Percentiles rank a stretch among this genome's conserved stretches.
phyloP scores from a whole-genome alignment of 192 early-diverging fungal genomes.

The Coemansia sp. region DNA sequence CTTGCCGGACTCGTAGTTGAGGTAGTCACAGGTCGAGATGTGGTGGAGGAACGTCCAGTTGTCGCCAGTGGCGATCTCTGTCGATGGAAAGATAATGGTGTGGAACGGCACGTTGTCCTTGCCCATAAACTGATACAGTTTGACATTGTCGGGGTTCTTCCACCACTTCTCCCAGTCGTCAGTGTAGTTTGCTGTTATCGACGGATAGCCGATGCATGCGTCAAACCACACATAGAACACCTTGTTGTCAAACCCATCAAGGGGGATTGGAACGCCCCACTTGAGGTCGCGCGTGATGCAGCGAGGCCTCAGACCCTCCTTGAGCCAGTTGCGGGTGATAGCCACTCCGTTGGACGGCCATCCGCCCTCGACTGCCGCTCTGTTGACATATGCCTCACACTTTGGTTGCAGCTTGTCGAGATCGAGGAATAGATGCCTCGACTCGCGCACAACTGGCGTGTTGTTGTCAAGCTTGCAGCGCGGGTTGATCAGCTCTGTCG shows the following conservation, averaged over 20 bases:
- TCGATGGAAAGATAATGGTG: slow-evolving; percentile 93
- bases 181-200: slow-evolving; percentile 96
- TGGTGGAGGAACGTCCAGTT: slow-evolving; percentile 91
- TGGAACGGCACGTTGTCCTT: slow-evolving; percentile 99
- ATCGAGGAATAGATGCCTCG: slow-evolving; percentile 90
- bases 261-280: slow-evolving; percentile 95
- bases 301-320: slow-evolving; percentile 86
- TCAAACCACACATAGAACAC: slow-evolving; percentile 99
- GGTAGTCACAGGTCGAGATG: slow-evolving; percentile 91
- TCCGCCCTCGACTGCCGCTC: slow-evolving; percentile 67
- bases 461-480: slow-evolving; percentile 91
- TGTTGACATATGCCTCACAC: slow-evolving; percentile 74
- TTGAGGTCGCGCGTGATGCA: slow-evolving; percentile 99
- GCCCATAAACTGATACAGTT: slow-evolving; percentile 99
- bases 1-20: slow-evolving; percentile 94
- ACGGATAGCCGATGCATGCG: slow-evolving; percentile 95
- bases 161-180: slow-evolving; percentile 96
- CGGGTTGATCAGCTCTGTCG: slow-evolving; percentile 89
- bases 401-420: slow-evolving; percentile 72
- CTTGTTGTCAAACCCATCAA: slow-evolving; percentile 78
- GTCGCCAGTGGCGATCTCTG: slow-evolving; percentile 82
- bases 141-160: slow-evolving; percentile 95
- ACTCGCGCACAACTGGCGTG: slow-evolving; percentile 75
- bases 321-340: slow-evolving; percentile 92
- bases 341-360: slow-evolving; percentile 87